These are phyloP conservation scores for Gilbertella persicaria DNA, from an alignment of 371 early-diverging fungal species.

Conservation along the genomic window DNA sequence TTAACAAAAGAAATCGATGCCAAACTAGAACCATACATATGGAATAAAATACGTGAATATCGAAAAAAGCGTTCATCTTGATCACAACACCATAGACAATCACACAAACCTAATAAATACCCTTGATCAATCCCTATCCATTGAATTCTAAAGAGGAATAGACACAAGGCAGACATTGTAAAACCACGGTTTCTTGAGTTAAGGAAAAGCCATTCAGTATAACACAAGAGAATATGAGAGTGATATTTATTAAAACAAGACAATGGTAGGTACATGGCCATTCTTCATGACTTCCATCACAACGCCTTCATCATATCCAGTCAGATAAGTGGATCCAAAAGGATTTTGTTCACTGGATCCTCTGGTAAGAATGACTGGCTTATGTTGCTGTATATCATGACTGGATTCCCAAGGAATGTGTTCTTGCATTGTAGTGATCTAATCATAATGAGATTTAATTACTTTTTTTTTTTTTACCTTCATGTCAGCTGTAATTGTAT, in stretches of 20 bases:
- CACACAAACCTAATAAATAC: slow-evolving; percentile 66
- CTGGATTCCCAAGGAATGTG: slow-evolving; percentile 48
- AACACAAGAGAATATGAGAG: not conserved
- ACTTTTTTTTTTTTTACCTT: slow-evolving; percentile 29
- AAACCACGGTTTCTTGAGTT: slow-evolving; percentile 96
- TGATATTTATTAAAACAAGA: slow-evolving; percentile 40
- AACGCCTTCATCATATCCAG: slow-evolving; percentile 65
- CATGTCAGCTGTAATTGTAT: slow-evolving; percentile 42
- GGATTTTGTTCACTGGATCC: slow-evolving; percentile 74
- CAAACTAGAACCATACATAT: slow-evolving; percentile 18
- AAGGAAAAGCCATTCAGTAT: too few relatives aligned
- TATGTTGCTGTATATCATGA: slow-evolving; percentile 30
- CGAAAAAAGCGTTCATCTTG: not conserved
- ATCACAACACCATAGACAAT: not conserved
- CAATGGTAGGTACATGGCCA: slow-evolving; percentile 59
- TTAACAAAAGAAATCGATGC: slow-evolving; percentile 11
- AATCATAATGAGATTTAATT: slow-evolving; percentile 12
- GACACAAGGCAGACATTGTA: slow-evolving; percentile 86
- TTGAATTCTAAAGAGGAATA: too few relatives aligned
- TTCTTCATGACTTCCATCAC: slow-evolving; percentile 64
- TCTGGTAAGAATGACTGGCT: slow-evolving; percentile 64
- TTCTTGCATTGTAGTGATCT: slow-evolving; percentile 49
- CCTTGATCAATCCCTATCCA: slow-evolving; percentile 66
- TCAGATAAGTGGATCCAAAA: slow-evolving; percentile 68
- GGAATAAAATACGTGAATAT: slow-evolving; percentile 20